Percentiles rank a stretch among this genome's conserved stretches.
Evolutionary conservation across 495 filamentous ascomycete genomes (phyloP).

Genomic region (Aspergillus sparsus): DNA sequence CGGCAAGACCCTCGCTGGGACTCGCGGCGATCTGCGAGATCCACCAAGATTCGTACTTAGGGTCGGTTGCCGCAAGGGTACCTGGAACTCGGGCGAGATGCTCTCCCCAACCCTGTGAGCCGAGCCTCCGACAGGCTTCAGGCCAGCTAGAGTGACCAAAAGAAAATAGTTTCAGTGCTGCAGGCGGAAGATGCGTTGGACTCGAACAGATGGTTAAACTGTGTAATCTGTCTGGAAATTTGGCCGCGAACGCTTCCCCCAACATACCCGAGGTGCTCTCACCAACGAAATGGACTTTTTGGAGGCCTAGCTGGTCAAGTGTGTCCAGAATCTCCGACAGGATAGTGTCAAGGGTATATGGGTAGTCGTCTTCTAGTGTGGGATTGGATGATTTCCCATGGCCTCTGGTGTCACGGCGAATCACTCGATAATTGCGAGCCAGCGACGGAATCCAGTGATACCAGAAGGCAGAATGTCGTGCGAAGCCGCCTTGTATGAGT

Average conservation of each 20-base stretch:
- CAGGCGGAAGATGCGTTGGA: not conserved
- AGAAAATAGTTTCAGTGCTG: not conserved
- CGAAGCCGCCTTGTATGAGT: not conserved
- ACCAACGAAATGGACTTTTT: not conserved
- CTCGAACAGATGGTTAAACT: not conserved
- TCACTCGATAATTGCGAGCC: not conserved
- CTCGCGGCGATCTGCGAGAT: not conserved
- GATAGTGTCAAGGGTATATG: not conserved
- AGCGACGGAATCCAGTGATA: not conserved
- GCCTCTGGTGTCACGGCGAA: not conserved
- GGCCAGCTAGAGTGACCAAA: not conserved
- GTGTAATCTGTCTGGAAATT: not conserved
- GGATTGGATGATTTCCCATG: not conserved
- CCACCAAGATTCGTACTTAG: not conserved
- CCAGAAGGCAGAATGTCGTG: not conserved
- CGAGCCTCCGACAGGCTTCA: not conserved
- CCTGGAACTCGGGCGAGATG: not conserved
- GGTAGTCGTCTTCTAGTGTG: not conserved
- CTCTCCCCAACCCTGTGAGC: not conserved
- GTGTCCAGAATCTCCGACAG: not conserved
- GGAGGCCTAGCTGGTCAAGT: not conserved
- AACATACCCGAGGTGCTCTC: not conserved
- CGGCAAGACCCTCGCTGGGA: not conserved
- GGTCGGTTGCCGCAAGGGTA: not conserved
- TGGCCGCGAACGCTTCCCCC: not conserved